Evolutionary conservation across 352 stramenopile genomes (phyloP).

Genomic region (Phytophthora colocasiae): DNA sequence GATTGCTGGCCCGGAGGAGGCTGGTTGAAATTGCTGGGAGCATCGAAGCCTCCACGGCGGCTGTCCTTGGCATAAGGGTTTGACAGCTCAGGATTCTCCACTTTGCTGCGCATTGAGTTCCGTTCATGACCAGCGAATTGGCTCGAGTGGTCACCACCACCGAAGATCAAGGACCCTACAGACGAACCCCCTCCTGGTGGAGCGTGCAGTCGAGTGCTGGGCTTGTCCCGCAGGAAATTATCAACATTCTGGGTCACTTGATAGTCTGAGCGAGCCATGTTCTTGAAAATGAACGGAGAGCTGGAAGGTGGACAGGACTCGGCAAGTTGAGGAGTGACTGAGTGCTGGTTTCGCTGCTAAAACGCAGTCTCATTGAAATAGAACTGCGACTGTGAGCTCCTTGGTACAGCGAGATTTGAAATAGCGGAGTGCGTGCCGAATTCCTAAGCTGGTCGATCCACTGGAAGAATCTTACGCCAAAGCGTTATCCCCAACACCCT

Average conservation of each 20-base stretch:
- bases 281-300: conserved; percentile 10
- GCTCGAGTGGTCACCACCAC: conserved; percentile 58
- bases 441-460: conserved; percentile 18
- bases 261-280: conserved; percentile 64
- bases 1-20: conserved; percentile 35
- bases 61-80: conserved; percentile 63
- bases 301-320: conserved; percentile 14
- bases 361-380: conserved; percentile 27
- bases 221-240: conserved; percentile 81
- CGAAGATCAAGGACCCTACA: conserved; percentile 80
- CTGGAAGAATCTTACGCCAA: conserved; percentile 8
- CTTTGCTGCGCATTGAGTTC: conserved; percentile 46
- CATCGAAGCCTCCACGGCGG: conserved; percentile 23
- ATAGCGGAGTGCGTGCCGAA: conserved; percentile 24
- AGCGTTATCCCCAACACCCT: conserved; percentile 12
- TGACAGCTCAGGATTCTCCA: conserved; percentile 55
- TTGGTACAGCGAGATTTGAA: conserved; percentile 10
- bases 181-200: conserved; percentile 76
- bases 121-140: conserved; percentile 63
- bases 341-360: conserved; percentile 1
- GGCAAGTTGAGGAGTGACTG: conserved; percentile 40
- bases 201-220: conserved; percentile 76
- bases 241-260: conserved; percentile 82
- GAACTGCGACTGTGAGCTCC: conserved; percentile 24
- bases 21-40: conserved; percentile 34